These are phyloP conservation scores for Senecio squalidus DNA, from an alignment of 140 eudicot genomes.

Conservation along the genomic window DNA sequence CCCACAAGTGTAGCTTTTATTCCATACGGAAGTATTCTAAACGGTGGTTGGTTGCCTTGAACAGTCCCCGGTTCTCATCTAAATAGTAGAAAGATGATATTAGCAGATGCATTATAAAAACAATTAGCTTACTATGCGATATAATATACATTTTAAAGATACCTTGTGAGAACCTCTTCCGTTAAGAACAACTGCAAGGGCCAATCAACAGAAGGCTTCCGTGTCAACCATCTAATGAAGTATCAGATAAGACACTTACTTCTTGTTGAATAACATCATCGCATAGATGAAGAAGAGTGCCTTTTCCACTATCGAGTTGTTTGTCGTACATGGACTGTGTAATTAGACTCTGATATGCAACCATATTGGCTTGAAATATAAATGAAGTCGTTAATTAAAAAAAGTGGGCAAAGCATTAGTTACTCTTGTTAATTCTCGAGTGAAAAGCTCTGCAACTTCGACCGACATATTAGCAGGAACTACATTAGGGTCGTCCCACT, in stretches of 20 bases:
- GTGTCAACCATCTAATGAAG: too few species aligned
- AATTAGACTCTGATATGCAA: slow-evolving; percentile 73
- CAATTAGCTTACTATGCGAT: background rate
- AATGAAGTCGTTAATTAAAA: background rate
- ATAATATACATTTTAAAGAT: too few species aligned
- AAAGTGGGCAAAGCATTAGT: background rate
- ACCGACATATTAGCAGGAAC: slow-evolving; percentile 71
- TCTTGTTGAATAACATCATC: slow-evolving; percentile 99
- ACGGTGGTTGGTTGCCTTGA: slow-evolving; percentile 69
- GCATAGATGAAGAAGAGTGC: slow-evolving; percentile 98
- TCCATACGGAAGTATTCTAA: slow-evolving; percentile 83
- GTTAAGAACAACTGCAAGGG: too few species aligned
- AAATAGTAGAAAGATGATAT: slow-evolving; percentile 4
- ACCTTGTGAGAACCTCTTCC: too few species aligned
- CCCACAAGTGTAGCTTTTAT: slow-evolving; percentile 47
- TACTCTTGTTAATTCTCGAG: slow-evolving; percentile 91
- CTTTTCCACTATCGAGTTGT: slow-evolving; percentile 93
- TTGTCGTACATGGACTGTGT: slow-evolving; percentile 99
- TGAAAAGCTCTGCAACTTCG: slow-evolving; percentile 89
- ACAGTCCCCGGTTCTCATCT: slow-evolving; percentile 72
- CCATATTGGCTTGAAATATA: slow-evolving; percentile 64
- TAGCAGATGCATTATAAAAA: slow-evolving; percentile 12
- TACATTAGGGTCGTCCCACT: slow-evolving; percentile 91
- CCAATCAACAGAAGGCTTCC: too few species aligned
- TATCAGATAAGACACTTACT: too few species aligned